These are phyloP conservation scores for Epichloe sp. DNA, from an alignment of 2,329 filamentous ascomycete species.

Conservation along the genomic window DNA sequence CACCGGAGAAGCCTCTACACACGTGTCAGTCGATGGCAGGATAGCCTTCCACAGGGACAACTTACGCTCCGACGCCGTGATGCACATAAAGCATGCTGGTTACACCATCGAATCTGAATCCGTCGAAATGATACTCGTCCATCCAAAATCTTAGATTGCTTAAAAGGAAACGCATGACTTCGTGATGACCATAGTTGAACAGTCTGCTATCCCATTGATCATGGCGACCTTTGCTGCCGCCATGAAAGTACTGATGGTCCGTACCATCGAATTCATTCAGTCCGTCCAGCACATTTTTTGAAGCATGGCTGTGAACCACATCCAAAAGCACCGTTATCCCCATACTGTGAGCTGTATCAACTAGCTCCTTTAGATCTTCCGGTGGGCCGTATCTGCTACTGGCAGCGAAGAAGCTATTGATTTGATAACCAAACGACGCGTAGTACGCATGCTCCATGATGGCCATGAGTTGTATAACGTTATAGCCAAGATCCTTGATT, in stretches of 20 bases:
- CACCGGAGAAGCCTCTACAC: slow-evolving; percentile 78
- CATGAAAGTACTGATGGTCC: slow-evolving; percentile 93
- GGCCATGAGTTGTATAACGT: slow-evolving; percentile 96
- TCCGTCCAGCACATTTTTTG: slow-evolving; percentile 91
- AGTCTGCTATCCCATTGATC: slow-evolving; percentile 92
- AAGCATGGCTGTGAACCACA: slow-evolving; percentile 94
- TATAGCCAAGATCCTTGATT: slow-evolving; percentile 85
- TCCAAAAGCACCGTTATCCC: slow-evolving; percentile 86
- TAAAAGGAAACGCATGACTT: slow-evolving; percentile 88
- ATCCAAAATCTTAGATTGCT: slow-evolving; percentile 98
- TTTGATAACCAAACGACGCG: slow-evolving; percentile 95
- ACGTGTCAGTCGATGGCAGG: slow-evolving; percentile 4
- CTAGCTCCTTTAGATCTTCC: slow-evolving; percentile 90
- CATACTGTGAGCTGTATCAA: slow-evolving; percentile 86
- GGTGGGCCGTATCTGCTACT: slow-evolving; percentile 90
- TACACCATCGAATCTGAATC: slow-evolving; percentile 94
- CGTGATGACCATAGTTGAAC: slow-evolving; percentile 93
- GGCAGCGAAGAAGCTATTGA: slow-evolving; percentile 97
- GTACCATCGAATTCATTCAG: slow-evolving; percentile 92
- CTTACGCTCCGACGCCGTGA: slow-evolving; percentile 92
- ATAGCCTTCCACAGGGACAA: slow-evolving; percentile 5
- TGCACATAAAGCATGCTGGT: slow-evolving; percentile 97
- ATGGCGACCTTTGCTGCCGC: slow-evolving; percentile 69
- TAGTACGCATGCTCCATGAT: slow-evolving; percentile 99
- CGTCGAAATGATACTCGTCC: slow-evolving; percentile 94